Percentiles rank a stretch among this genome's conserved stretches.
Evolutionary conservation across 176 grass and related monocot species (phyloP).

Genomic region (Themeda triandra): DNA sequence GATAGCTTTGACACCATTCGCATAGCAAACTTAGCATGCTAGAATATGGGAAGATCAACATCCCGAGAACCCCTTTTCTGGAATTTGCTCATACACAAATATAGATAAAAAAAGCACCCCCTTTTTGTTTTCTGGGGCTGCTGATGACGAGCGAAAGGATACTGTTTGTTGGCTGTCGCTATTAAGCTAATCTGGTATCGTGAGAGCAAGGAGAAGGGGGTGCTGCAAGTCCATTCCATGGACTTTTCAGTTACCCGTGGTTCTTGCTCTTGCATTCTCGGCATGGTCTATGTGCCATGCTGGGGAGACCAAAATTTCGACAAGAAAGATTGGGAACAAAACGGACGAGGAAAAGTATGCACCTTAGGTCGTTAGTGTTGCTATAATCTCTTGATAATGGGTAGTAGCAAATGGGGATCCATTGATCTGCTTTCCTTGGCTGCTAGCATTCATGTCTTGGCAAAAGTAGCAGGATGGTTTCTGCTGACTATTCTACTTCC

Average conservation of each 20-base stretch:
- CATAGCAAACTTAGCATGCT: neutral
- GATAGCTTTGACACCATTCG: neutral
- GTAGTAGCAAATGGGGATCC: neutral
- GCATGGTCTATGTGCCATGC: constrained; percentile 9
- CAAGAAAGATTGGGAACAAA: neutral
- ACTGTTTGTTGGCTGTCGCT: neutral
- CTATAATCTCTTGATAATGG: neutral
- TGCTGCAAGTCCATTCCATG: neutral
- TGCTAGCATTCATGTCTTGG: neutral
- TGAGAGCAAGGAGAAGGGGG: neutral
- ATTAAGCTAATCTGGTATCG: neutral
- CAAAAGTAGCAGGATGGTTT: neutral
- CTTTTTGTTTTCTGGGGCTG: neutral
- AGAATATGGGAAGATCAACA: neutral
- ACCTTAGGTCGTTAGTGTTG: neutral
- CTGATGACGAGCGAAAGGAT: neutral
- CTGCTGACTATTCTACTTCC: neutral
- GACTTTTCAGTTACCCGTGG: neutral
- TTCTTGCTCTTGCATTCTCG: neutral
- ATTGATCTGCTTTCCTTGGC: neutral
- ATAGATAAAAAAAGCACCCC: neutral
- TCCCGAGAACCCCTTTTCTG: neutral
- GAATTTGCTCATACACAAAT: neutral
- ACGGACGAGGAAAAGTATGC: neutral
- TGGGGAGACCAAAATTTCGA: neutral